A percentile compares a stretch with the other conserved stretches of the same genome.
Evolutionary conservation across 1,139 yeast genomes (phyloP).

Genomic region (Hanseniaspora gamundiae): DNA sequence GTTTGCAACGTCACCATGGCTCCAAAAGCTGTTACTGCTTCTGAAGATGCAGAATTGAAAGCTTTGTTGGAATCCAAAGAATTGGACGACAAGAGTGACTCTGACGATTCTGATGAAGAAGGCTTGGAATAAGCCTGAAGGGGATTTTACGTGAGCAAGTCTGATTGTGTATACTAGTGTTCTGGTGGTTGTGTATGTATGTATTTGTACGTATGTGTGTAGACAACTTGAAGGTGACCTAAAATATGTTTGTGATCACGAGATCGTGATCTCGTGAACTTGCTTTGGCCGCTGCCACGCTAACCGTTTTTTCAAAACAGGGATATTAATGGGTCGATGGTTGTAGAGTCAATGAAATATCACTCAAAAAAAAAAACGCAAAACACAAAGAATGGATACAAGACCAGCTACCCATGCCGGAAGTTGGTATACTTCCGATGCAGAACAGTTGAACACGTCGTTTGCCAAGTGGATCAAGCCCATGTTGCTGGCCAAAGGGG

Average conservation of each 20-base stretch:
- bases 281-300: no score
- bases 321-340: no score
- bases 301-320: no score
- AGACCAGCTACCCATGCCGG: constrained; percentile 82
- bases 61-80: constrained; percentile 77
- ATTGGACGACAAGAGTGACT: constrained; percentile 49
- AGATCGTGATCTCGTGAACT: no score
- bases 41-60: constrained; percentile 95
- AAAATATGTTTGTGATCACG: no score
- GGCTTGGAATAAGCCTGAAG: background rate
- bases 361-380: background rate
- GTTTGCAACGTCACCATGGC: constrained; percentile 90
- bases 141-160: background rate
- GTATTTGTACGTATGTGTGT: no score
- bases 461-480: constrained; percentile 33
- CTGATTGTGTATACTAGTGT: background rate
- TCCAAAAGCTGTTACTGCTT: constrained; percentile 97
- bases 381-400: constrained; percentile 17
- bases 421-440: constrained; percentile 60
- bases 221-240: no score
- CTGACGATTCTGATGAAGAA: constrained; percentile 42
- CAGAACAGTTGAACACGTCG: constrained; percentile 34
- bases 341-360: no score
- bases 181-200: no score
- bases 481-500: constrained; percentile 19